Evolutionary conservation across 441 rosid species (phyloP).

Genomic region (Croton setiger): DNA sequence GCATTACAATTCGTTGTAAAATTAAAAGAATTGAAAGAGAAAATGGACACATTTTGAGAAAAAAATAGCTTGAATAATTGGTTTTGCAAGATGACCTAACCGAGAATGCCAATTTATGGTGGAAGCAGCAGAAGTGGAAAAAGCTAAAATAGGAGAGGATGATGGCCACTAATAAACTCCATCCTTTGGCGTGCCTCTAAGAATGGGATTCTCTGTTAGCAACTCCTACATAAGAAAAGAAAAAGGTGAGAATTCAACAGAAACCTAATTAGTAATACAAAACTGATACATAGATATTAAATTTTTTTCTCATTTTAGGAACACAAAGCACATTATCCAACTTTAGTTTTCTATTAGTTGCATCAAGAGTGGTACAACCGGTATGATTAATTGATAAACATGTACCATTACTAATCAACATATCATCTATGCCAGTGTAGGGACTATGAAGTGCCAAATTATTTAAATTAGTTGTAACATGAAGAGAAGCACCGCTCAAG

Average conservation of each 20-base stretch:
- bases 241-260: not conserved
- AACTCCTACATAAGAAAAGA: not conserved
- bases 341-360: not conserved
- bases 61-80: not conserved
- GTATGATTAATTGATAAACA: too few species aligned
- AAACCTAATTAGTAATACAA: not conserved
- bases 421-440: not conserved
- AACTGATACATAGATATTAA: not conserved
- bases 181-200: not conserved
- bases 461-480: not conserved
- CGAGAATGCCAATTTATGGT: not conserved
- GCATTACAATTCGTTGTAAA: not conserved
- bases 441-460: not conserved
- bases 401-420: not conserved
- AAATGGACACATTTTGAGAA: too few species aligned
- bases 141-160: not conserved
- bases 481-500: not conserved
- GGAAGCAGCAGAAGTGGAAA: not conserved
- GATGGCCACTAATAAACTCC: not conserved
- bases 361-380: not conserved
- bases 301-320: not conserved
- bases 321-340: not conserved
- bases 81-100: not conserved
- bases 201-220: not conserved
- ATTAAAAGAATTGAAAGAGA: not conserved